Evolutionary conservation across 345 rosid genomes (phyloP).

Genomic region (Kernera saxatilis): DNA sequence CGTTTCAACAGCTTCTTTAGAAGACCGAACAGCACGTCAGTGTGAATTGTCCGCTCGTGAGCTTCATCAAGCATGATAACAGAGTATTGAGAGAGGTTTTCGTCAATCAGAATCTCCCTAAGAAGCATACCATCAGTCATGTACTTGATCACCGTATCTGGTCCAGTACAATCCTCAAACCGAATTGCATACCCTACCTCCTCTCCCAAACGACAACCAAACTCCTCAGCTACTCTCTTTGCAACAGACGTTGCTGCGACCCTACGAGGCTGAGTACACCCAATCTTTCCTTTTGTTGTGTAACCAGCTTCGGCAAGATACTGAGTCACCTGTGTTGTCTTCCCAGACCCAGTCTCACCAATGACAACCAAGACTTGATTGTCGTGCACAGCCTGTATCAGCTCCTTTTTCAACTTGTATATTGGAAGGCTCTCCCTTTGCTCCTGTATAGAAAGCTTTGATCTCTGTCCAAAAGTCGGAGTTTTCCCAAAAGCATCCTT

Average conservation of each 20-base stretch:
- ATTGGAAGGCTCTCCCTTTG: conserved; percentile 90
- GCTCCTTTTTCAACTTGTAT: conserved; percentile 77
- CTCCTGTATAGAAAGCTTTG: conserved; percentile 87
- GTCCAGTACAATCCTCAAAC: conserved; percentile 78
- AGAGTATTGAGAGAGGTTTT: conserved; percentile 62
- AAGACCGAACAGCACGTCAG: conserved; percentile 79
- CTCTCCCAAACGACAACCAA: conserved; percentile 79
- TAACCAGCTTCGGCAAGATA: conserved; percentile 80
- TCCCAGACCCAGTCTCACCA: conserved; percentile 87
- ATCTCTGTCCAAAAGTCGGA: conserved; percentile 69
- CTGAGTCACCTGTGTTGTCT: conserved; percentile 85
- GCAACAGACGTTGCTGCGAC: conserved; percentile 90
- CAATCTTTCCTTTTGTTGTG: conserved; percentile 70
- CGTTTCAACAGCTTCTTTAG: conserved; percentile 66
- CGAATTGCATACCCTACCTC: conserved; percentile 82
- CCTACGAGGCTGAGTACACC: conserved; percentile 84
- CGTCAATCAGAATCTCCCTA: conserved; percentile 59
- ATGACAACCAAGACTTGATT: conserved; percentile 80
- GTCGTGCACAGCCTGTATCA: conserved; percentile 80
- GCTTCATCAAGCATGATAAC: conserved; percentile 82
- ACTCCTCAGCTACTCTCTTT: conserved; percentile 86
- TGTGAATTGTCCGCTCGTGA: conserved; percentile 76
- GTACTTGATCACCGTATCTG: conserved; percentile 75
- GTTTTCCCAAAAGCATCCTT: conserved; percentile 85
- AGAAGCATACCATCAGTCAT: conserved; percentile 86